Evolutionary conservation across 805 yeast genomes (phyloP), one percentile per base, ranked within the genome.

Genomic region (Ogataea corticis): DNA sequence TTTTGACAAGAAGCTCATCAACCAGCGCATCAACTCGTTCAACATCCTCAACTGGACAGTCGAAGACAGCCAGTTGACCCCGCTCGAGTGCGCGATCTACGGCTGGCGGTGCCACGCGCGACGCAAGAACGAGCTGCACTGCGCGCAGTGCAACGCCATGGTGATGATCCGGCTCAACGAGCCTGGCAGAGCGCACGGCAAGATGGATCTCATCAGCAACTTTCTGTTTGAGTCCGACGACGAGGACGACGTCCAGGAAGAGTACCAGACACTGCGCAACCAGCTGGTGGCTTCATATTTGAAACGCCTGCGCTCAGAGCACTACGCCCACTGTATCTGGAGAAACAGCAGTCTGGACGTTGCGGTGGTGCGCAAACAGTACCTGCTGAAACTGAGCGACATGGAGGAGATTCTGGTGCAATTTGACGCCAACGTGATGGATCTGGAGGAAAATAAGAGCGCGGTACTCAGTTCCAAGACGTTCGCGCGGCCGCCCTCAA

Each of bases 41-140:
- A 68, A 67, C 7, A 66, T 73, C 2, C 53, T 73, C 30, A 74
- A 74, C 54, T 80, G 85, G 85, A 59, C 65, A 13, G 52, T 77
- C 12, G 54, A 56, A 3, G 56, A 55, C 38, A 19, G 41, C 7
- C 45, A 44, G 4, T 56, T 80, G 21, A 73, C 66, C 5, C 82
- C 81, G 42, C 61, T 80, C 28, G 67, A 58, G 25, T 75, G 81
- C 54, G 71, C 82, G 1, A 53, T 73, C 17, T 66, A 72, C 42
- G 85, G 85, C 1, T 80, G 85, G 85, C 61, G 57, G 40, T 74
- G 79, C 49, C 71, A 70, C 13, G 54, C 62, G 10, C 47, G 44
- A 3, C 46, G 61, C 23, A 64, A 57, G 36, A 68, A 71, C 44
- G 65, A 61, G 38, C 44, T 71, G 2, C 53, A 51, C 33, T 71